Conservation (phyloP, 768 basidiomycete species). For the Boletus tylopilopsis region DNA sequence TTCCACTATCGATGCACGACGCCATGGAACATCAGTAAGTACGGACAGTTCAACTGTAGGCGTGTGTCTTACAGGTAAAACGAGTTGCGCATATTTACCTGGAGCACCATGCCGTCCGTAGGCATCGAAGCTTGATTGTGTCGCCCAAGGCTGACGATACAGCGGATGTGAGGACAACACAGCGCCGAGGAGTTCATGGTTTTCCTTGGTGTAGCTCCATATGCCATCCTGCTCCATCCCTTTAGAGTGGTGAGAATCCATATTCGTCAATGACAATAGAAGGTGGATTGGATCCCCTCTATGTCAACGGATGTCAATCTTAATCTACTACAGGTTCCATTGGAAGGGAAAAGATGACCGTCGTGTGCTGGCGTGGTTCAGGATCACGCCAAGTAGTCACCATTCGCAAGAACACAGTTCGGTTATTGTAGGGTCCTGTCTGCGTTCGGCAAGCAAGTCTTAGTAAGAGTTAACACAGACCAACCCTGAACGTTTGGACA, state of each 20-base stretch:
- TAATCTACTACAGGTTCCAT: not conserved
- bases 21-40: conserved; percentile 11
- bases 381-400: not conserved
- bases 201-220: no score
- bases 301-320: no score
- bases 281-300: no score
- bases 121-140: conserved; percentile 20
- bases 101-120: conserved; percentile 15
- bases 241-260: no score
- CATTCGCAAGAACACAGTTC: not conserved
- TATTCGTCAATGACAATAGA: no score
- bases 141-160: conserved; percentile 6
- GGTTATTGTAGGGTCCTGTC: no score
- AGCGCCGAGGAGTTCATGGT: conserved; percentile 5
- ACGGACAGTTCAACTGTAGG: no score
- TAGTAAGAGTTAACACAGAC: no score
- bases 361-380: not conserved
- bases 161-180: not conserved
- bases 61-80: conserved; percentile 10
- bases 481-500: conserved; percentile 10
- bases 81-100: conserved; percentile 15
- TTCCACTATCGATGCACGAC: conserved; percentile 17
- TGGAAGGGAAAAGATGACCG: conserved; percentile 12
- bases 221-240: not conserved
- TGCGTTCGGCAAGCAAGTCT: not conserved